Base-by-base conservation (phyloP, 495 filamentous ascomycete species). In the Penicillium diatomitis region DNA sequence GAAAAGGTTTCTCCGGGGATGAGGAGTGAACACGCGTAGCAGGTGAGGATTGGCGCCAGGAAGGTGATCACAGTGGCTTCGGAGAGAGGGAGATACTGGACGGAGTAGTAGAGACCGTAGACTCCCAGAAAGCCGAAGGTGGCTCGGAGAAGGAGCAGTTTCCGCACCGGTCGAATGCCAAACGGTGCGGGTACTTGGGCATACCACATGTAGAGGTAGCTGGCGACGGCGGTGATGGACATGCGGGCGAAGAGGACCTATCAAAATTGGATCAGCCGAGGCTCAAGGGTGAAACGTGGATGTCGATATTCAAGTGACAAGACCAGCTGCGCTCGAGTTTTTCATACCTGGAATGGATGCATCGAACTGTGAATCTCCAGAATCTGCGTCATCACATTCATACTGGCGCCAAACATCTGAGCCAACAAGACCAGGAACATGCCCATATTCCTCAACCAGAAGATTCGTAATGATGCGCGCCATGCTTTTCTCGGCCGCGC, bases 51-150 rank as follows among this genome's bases (percentile, higher is more conserved):
- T 0, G 92, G 92, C 0, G 86, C 80, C 1, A 97, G 77, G 59
- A 96, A 97, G 39, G 88, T 95, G 39, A 97, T 83, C 0, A 96
- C 92, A 0, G 88, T 95, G 8, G 92, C 90, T 56, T 97, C 91
- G 4, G 88, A 84, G 0, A 97, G 74, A 2, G 89, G 86, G 3
- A 97, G 81, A 58, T 96, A 96, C 52, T 85, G 78, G 5, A 96
- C 81, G 2, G 87, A 91, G 58, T 87, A 89, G 54, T 88, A 87
- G 41, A 87, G 66, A 6, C 84, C 83, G 65, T 82, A 88, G 7
- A 94, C 87, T 8, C 91, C 91, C 63, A 88, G 87, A 66, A 96
- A 96, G 0, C 91, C 91, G 44, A 75, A 75, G 2, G 85, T 53
- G 0, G 87, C 89, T 48, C 91, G 76, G 2, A 75, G 62, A 0